Evolutionary conservation across 2,329 filamentous ascomycete species (phyloP).

Genomic region (Claviceps sp.): DNA sequence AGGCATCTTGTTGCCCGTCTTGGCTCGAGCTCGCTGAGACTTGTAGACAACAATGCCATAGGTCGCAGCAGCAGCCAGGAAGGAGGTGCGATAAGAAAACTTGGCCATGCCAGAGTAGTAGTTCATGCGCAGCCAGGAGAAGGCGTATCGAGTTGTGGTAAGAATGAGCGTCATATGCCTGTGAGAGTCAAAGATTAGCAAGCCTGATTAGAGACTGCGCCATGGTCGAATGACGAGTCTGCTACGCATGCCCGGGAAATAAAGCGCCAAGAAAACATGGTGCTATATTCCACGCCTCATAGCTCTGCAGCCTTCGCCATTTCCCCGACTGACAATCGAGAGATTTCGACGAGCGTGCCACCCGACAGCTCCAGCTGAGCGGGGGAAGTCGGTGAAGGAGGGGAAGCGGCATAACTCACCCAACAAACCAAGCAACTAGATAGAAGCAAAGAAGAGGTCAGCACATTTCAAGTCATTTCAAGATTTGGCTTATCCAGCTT

Average conservation of each 20-base stretch:
- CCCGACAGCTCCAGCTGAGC: neutral
- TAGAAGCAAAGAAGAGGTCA: constrained; percentile 18
- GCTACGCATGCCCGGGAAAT: neutral
- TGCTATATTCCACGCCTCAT: neutral
- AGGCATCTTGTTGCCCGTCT: constrained; percentile 52
- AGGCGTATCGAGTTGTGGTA: constrained; percentile 64
- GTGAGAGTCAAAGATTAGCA: constrained; percentile 10
- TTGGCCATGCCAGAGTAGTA: constrained; percentile 63
- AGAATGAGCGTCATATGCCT: constrained; percentile 82
- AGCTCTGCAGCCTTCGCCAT: neutral
- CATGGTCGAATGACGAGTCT: neutral
- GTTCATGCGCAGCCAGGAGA: constrained; percentile 86
- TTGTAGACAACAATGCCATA: constrained; percentile 99
- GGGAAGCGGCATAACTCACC: constrained; percentile 42
- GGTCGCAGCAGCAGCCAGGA: constrained; percentile 76
- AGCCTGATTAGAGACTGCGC: neutral
- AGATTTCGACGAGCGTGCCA: neutral
- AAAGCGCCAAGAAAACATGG: neutral
- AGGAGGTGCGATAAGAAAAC: constrained; percentile 81
- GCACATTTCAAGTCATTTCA: constrained; percentile 8
- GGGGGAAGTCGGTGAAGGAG: constrained; percentile 6
- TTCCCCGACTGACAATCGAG: neutral
- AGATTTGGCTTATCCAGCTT: neutral
- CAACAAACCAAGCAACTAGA: constrained; percentile 67
- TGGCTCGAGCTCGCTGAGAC: constrained; percentile 75